Evolutionary conservation across 2,329 filamentous ascomycete genomes (phyloP), one percentile per base, ranked within the genome.

Genomic region (Scytalidium sp.): DNA sequence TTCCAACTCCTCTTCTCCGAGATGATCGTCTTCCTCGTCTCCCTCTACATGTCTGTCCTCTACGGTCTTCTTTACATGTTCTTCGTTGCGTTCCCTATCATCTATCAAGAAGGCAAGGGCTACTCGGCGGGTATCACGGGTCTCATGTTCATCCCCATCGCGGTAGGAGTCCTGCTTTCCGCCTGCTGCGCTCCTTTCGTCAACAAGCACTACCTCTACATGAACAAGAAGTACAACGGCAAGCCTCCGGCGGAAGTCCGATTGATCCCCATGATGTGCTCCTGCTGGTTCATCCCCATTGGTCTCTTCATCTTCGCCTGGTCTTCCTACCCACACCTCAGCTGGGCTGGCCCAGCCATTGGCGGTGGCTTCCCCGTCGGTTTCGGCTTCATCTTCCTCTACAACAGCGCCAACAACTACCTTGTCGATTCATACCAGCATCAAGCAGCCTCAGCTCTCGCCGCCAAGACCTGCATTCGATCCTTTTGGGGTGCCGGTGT

Each of bases 1-100:
- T 89, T 96, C 72, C 88, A 94, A 72, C 81, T 96, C 2, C 80
- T 96, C 27, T 93, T 94, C 67, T 72, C 79, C 53, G 90, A 96
- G 67, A 82, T 88, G 36, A 96, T 96, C 61, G 89, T 96, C 44
- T 81, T 96, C 57, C 81, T 94, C 61, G 86, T 96, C 60, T 83
- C 85, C 1, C 57, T 95, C 2, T 96, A 95, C 75, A 95, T 94
- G 88, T 86, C 83, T 2, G 87, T 94, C 1, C 76, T 93, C 11
- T 90, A 89, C 66, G 85, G 85, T 9, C 71, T 88, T 3, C 74
- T 75, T 29, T 64, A 78, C 63, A 77, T 78, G 74, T 77, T 77
- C 60, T 78, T 63, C 43, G 56, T 64, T 2, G 60, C 60, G 51
- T 87, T 72, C 62, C 80, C 82, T 25, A 80, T 85, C 59, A 75